Conservation (phyloP, 2,329 filamentous ascomycete species). For the Trichoderma harzianum region DNA sequence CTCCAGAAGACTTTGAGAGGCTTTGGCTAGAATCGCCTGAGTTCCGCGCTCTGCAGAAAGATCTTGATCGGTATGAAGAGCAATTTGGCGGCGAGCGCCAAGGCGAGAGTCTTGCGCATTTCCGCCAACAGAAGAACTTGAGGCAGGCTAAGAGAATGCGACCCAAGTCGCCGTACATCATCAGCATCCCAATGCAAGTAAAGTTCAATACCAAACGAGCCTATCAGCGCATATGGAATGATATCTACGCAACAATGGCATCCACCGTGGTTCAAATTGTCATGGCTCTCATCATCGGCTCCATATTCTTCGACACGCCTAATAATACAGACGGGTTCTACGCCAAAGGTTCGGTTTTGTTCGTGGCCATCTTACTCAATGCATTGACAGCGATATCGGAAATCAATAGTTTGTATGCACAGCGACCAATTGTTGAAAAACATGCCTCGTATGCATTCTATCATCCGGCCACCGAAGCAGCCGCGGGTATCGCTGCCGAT, state of each 20-base stretch:
- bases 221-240: constrained; percentile 51
- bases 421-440: constrained; percentile 49
- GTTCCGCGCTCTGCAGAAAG: constrained; percentile 39
- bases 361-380: constrained; percentile 59
- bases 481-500: constrained; percentile 52
- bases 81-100: constrained; percentile 42
- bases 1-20: constrained; percentile 64
- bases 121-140: constrained; percentile 48
- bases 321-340: constrained; percentile 51
- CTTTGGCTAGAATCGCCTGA: constrained; percentile 46
- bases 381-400: constrained; percentile 57
- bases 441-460: constrained; percentile 50
- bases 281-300: constrained; percentile 59
- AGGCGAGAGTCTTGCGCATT: constrained; percentile 35
- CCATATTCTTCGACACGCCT: constrained; percentile 54
- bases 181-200: constrained; percentile 54
- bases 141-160: constrained; percentile 52
- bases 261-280: constrained; percentile 47
- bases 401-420: constrained; percentile 43
- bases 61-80: constrained; percentile 50
- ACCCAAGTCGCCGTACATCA: constrained; percentile 54
- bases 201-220: constrained; percentile 48
- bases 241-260: constrained; percentile 47
- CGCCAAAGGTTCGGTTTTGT: constrained; percentile 54
- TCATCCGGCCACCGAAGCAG: constrained; percentile 50